Percentiles rank a stretch among this genome's conserved stretches.
These are phyloP conservation scores for Pseudevernia furfuracea DNA, from an alignment of 495 filamentous ascomycete species.

Conservation along the genomic window DNA sequence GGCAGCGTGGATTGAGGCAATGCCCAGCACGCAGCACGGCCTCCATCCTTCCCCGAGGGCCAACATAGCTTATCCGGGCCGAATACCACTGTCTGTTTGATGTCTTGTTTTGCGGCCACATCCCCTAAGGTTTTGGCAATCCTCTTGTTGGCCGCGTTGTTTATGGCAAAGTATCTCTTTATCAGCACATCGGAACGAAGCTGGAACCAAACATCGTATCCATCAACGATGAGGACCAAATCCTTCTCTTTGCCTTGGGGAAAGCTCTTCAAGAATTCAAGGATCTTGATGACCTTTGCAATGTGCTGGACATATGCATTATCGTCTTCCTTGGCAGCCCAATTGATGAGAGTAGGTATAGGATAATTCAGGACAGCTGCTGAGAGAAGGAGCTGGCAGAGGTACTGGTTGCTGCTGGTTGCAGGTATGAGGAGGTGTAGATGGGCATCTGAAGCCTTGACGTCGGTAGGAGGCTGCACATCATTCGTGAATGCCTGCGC, in stretches of 20 bases:
- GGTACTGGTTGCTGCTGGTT: slow-evolving; percentile 15
- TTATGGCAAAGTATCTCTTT: slow-evolving; percentile 23
- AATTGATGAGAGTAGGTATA: slow-evolving; percentile 23
- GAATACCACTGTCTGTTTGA: slow-evolving; percentile 26
- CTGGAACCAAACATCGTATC: slow-evolving; percentile 29
- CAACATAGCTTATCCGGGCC: slow-evolving; percentile 28
- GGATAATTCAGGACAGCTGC: slow-evolving; percentile 21
- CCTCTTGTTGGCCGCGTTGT: slow-evolving; percentile 19
- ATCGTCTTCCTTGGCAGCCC: slow-evolving; percentile 9
- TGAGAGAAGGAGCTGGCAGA: slow-evolving; percentile 24
- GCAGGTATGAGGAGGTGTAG: slow-evolving; percentile 22
- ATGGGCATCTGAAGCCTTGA: not conserved
- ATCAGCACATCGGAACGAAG: slow-evolving; percentile 27
- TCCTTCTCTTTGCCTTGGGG: slow-evolving; percentile 16
- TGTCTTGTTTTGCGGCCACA: slow-evolving; percentile 9
- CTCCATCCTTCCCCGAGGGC: slow-evolving; percentile 17
- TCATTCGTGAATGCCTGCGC: not conserved
- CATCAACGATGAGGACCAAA: slow-evolving; percentile 25
- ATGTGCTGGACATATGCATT: slow-evolving; percentile 16
- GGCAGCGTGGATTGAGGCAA: slow-evolving; percentile 23
- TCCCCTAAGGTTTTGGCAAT: slow-evolving; percentile 11
- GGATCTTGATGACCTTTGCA: slow-evolving; percentile 12
- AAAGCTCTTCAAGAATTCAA: slow-evolving; percentile 16
- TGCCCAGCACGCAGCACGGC: slow-evolving; percentile 22
- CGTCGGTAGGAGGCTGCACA: not conserved